Base-by-base conservation (phyloP, 2,329 filamentous ascomycete genomes). In the Penicillium hesseltinei region DNA sequence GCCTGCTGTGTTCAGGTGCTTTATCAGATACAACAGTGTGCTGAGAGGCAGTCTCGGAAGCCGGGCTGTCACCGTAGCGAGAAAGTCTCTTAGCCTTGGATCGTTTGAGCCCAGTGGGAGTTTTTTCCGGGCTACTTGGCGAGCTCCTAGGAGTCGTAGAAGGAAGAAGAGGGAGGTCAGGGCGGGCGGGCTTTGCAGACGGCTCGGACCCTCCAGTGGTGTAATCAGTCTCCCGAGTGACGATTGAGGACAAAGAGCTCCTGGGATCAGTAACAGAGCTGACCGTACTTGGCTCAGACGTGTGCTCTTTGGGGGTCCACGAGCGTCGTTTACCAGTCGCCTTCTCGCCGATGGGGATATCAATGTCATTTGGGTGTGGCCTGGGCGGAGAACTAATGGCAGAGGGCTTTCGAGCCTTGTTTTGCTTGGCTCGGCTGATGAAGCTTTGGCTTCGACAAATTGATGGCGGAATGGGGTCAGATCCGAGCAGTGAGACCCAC, bases 401-500 rank as follows among this genome's bases (percentile, higher is more conserved):
- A 29, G 65, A 61, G 47, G 27, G 63, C 58, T 57, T 71, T 56
- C 57, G 68, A 61, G 58, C 66, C 59, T 61, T 71, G 62, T 63
- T 67, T 36, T 74, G 67, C 58, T 77, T 78, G 31, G 72, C 72
- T 46, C 73, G 73, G 50, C 73, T 73, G 64, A 80, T 72, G 65
- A 86, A 83, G 70, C 80, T 82, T 58, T 80, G 78, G 50, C 79
- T 78, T 62, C 81, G 78, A 54, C 80, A 79, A 31, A 88, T 78
- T 39, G 78, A 77, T 40, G 86, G 86, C 23, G 86, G 86, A 35
- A 87, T 77, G 29, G 88, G 88, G 35, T 79, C 78, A 31, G 83
- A 74, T n/a, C 86, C 85, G n/a, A 97, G 78, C 75, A 97, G 90
- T 39, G 89, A 84, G 38, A 97, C 79, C 94, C 94, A 99, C 74